Percentiles rank a stretch among this genome's conserved stretches.
Conservation (phyloP, 2,329 filamentous ascomycete species). For the Colletotrichum lupini region DNA sequence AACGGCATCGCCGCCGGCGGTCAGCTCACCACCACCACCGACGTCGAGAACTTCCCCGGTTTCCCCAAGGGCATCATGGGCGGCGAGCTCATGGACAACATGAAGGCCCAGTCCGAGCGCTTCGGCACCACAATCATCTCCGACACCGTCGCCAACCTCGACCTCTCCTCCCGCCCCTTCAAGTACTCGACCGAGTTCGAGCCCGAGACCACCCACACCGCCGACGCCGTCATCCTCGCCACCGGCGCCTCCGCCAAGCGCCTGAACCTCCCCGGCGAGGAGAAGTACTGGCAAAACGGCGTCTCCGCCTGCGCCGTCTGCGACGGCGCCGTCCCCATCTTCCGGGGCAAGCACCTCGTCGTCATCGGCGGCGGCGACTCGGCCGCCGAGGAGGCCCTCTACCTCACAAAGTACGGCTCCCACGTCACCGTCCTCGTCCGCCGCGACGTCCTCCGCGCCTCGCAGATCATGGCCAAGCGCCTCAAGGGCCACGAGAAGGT, state of each 20-base stretch:
- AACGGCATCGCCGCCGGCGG: slow-evolving; percentile 96
- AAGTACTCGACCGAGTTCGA: slow-evolving; percentile 93
- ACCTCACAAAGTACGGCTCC: slow-evolving; percentile 96
- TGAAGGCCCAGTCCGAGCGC: slow-evolving; percentile 89
- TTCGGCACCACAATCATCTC: slow-evolving; percentile 95
- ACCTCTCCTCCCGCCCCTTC: slow-evolving; percentile 87
- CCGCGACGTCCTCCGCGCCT: slow-evolving; percentile 86
- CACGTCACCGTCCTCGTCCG: slow-evolving; percentile 95
- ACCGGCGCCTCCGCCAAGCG: slow-evolving; percentile 93
- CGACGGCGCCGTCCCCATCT: slow-evolving; percentile 96
- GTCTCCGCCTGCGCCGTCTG: slow-evolving; percentile 97
- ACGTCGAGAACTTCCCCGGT: slow-evolving; percentile 97
- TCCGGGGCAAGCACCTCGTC: slow-evolving; percentile 93
- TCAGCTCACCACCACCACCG: slow-evolving; percentile 97
- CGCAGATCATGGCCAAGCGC: slow-evolving; percentile 90
- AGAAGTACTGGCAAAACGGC: slow-evolving; percentile 97
- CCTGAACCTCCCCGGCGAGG: slow-evolving; percentile 85
- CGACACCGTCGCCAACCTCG: slow-evolving; percentile 91
- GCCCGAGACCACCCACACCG: slow-evolving; percentile 85
- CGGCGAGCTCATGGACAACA: slow-evolving; percentile 90
- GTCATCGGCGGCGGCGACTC: slow-evolving; percentile 98
- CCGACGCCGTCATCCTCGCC: slow-evolving; percentile 92
- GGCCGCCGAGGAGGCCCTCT: slow-evolving; percentile 96
- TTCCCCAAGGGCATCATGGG: slow-evolving; percentile 93
- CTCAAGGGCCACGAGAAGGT: slow-evolving; percentile 88